Percentiles rank a stretch among this genome's conserved stretches.
phyloP scores from a whole-genome alignment of 768 basidiomycete genomes.

The Russula sp. region DNA sequence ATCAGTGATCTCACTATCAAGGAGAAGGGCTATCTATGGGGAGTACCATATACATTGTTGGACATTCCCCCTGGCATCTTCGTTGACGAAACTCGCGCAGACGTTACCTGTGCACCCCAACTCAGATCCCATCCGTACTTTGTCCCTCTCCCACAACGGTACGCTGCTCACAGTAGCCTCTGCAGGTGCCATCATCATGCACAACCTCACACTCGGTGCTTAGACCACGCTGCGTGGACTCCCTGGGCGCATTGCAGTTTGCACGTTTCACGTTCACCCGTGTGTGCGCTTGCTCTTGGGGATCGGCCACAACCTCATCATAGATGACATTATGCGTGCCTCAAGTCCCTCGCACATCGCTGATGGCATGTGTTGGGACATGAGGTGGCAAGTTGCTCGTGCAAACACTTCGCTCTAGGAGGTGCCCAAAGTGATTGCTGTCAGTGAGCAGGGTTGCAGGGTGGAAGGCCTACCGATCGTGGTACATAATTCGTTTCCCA shows the following conservation, averaged over 20 bases:
- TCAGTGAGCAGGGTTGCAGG: too few relatives aligned
- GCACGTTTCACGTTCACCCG: slow-evolving; percentile 57
- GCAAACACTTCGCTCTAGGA: too few relatives aligned
- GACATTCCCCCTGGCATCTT: slow-evolving; percentile 33
- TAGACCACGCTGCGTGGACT: slow-evolving; percentile 52
- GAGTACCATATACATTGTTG: slow-evolving; percentile 45
- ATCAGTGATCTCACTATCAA: too few relatives aligned
- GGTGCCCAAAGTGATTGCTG: too few relatives aligned
- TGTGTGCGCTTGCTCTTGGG: slow-evolving; percentile 42
- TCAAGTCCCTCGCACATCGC: slow-evolving; percentile 50
- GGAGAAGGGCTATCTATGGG: slow-evolving; percentile 24
- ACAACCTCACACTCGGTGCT: slow-evolving; percentile 51
- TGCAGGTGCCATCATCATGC: slow-evolving; percentile 46
- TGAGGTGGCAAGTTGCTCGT: too few relatives aligned
- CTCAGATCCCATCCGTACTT: slow-evolving; percentile 37
- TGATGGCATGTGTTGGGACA: slow-evolving; percentile 31
- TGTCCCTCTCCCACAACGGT: slow-evolving; percentile 55
- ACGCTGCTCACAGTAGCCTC: slow-evolving; percentile 55
- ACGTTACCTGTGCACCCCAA: slow-evolving; percentile 49
- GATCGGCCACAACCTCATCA: slow-evolving; percentile 37
- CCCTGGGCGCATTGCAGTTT: slow-evolving; percentile 39
- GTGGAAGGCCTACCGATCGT: slow-evolving; percentile 44
- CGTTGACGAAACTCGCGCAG: slow-evolving; percentile 36
- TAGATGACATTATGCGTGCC: slow-evolving; percentile 61
- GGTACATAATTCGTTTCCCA: slow-evolving; percentile 32